Evolutionary conservation across 306 rosid genomes (phyloP).

Genomic region (Quillaja saponaria): DNA sequence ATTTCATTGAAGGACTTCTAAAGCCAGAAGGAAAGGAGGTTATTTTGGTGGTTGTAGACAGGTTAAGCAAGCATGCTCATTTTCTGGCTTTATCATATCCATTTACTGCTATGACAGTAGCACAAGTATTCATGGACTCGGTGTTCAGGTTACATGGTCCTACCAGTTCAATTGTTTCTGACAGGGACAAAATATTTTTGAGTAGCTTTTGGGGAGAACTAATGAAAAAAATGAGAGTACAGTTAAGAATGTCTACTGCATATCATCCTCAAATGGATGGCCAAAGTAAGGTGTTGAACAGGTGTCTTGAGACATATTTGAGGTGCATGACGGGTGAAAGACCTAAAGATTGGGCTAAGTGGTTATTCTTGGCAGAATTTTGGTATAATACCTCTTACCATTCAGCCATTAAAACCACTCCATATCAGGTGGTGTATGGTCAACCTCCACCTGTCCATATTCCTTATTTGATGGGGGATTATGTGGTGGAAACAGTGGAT

Average conservation of each 20-base stretch:
- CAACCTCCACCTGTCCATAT: background rate
- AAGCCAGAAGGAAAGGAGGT: background rate
- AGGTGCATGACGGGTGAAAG: background rate
- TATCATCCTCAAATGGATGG: background rate
- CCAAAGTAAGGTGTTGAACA: background rate
- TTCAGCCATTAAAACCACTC: background rate
- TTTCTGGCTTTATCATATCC: background rate
- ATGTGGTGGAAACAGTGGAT: background rate
- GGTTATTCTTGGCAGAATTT: background rate
- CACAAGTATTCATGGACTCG: background rate
- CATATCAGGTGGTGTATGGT: background rate
- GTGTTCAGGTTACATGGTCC: background rate
- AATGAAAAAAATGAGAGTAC: background rate
- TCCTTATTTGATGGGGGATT: background rate
- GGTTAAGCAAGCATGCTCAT: background rate
- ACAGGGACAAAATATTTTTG: background rate
- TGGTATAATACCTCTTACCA: background rate
- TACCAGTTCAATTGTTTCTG: background rate
- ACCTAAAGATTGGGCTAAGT: background rate
- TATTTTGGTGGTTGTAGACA: conserved; percentile 1
- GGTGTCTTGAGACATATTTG: background rate
- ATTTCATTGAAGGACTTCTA: background rate
- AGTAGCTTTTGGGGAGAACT: background rate
- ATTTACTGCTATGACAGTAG: background rate
- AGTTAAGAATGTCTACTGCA: background rate